Conservation (phyloP, 306 rosid genomes). For the Castanea crenata region DNA sequence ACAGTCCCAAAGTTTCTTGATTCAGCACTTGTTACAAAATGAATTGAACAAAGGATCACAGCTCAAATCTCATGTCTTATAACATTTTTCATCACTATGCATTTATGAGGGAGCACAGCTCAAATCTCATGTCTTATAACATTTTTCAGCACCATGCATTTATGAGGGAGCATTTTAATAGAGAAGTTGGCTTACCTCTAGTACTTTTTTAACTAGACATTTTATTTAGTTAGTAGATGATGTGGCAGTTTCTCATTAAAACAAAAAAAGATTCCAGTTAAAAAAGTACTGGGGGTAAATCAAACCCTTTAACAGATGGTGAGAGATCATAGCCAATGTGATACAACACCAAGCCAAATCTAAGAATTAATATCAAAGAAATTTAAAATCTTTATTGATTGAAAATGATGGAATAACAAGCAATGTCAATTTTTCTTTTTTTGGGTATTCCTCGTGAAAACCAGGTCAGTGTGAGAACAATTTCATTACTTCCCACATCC, state of each 20-base stretch:
- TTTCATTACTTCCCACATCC: slow-evolving; percentile 26
- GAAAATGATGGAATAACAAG: background rate
- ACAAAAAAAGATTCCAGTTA: no score
- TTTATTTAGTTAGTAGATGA: no score
- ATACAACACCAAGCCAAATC: background rate
- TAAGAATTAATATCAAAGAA: background rate
- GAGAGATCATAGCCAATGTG: background rate
- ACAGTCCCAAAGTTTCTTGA: background rate
- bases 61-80: background rate
- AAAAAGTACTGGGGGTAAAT: no score
- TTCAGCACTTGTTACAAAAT: background rate
- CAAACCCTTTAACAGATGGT: no score
- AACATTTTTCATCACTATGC: background rate
- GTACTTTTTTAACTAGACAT: no score
- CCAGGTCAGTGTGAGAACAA: background rate
- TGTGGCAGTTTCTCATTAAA: no score
- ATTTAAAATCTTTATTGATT: background rate
- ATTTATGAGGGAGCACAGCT: background rate
- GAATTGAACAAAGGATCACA: background rate
- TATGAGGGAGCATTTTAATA: background rate
- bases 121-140: background rate
- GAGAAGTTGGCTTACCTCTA: background rate
- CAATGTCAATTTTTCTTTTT: slow-evolving; percentile 11
- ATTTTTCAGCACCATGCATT: background rate
- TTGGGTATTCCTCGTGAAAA: slow-evolving; percentile 23